Percentiles rank a stretch among this genome's conserved stretches.
These are phyloP conservation scores for Cinnamomum micranthum DNA, from an alignment of 164 flowering plant species.

Conservation along the genomic window DNA sequence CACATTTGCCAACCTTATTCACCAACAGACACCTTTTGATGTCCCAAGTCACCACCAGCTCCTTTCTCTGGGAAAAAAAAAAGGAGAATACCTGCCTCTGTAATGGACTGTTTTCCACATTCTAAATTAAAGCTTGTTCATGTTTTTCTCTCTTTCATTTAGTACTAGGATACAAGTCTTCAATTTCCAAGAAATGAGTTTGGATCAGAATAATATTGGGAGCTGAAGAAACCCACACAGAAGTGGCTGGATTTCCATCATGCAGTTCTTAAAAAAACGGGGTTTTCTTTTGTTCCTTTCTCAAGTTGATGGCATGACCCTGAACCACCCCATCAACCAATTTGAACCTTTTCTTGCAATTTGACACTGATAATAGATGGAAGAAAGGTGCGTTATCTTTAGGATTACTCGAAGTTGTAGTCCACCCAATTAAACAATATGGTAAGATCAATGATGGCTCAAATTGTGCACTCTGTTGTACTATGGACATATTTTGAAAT, in stretches of 20 bases:
- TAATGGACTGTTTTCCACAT: not conserved
- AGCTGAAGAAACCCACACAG: not conserved
- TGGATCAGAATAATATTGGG: not conserved
- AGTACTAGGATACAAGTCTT: not conserved
- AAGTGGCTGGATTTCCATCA: not conserved
- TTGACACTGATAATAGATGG: not conserved
- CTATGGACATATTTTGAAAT: too few species aligned
- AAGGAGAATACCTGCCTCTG: too few species aligned
- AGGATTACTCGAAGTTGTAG: too few species aligned
- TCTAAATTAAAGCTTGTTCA: not conserved
- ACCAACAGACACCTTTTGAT: slow-evolving; percentile 21
- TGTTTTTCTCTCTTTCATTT: not conserved
- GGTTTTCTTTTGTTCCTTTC: not conserved
- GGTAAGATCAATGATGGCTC: too few species aligned
- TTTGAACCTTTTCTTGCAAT: too few species aligned
- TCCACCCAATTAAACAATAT: too few species aligned
- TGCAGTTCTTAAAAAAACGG: not conserved
- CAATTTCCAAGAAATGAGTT: not conserved
- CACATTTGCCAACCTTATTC: slow-evolving; percentile 34
- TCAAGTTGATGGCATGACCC: not conserved
- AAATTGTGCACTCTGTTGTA: too few species aligned
- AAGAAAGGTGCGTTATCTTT: too few species aligned
- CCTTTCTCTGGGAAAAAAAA: not conserved
- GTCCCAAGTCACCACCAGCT: slow-evolving; percentile 13
- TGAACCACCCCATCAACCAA: not conserved